Base-by-base conservation (phyloP, 1,284 basidiomycete genomes). In the Papiliotrema terrestris region DNA sequence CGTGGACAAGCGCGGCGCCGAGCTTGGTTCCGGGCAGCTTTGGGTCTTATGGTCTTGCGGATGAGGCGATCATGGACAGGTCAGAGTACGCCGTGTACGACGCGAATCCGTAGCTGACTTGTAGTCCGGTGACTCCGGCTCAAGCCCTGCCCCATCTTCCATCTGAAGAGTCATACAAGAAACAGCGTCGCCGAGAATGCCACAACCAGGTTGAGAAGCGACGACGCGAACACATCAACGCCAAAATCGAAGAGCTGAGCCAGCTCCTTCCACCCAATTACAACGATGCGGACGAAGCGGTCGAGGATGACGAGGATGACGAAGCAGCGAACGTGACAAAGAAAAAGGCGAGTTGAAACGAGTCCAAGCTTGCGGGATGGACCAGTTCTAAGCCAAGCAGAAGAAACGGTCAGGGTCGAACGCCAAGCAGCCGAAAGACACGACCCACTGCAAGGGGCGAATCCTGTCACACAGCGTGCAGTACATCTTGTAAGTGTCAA, bases 151-250 rank as follows among this genome's bases (percentile, higher is more conserved):
- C 60, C 6, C 48, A 66, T 5, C 38, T 63, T 1, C 57, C 60
- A 29, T 26, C 25, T 8, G 65, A 69, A 19, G 72, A 74, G 22
- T 55, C 60, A 11, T 63, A 46, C 54, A 67, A 69, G 57, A 72
- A 71, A 52, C 69, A 71, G 51, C 59, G 69, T 8, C 58, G 72
- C 14, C 63, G 72, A n/a, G 69, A 74, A 51, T 74, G 70, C 35
- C 74, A 75, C 60, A 75, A 75, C 46, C 71, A 72, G 43, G 74
- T 75, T 3, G 74, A 75, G 58, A 71, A 74, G 52, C 61, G 72
- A 22, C 64, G 74, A 20, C 61, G 74, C 20, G 74, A 75, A 52
- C 71, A 73, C 45, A 75, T 75, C 63, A 75, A 75, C 42, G 67
- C 69, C 25, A 75, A 73, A 61, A 75, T 75, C 45, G 72, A 75